Conservation (phyloP, 1,284 basidiomycete species). For the Volvariella surrecta region DNA sequence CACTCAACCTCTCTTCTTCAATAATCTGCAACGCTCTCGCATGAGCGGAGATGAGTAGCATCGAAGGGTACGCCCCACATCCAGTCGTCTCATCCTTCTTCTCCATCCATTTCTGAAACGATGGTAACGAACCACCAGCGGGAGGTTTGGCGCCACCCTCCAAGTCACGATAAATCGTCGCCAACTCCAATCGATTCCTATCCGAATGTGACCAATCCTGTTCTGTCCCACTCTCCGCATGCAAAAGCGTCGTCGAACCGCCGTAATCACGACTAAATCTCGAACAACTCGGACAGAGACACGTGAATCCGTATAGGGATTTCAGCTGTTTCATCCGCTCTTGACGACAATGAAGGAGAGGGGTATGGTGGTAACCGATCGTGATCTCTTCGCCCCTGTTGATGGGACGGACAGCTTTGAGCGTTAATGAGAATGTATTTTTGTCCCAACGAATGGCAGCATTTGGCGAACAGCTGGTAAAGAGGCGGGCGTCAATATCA, state of each 20-base stretch:
- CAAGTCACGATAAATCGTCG: background rate
- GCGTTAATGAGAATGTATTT: conserved; percentile 23
- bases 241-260: background rate
- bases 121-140: background rate
- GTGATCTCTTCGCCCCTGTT: conserved; percentile 32
- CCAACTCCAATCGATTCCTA: background rate
- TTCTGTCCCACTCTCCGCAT: background rate
- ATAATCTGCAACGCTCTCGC: conserved; percentile 21
- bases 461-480: conserved; percentile 33
- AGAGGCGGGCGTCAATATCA: background rate
- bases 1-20: conserved; percentile 19
- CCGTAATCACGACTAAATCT: conserved; percentile 7
- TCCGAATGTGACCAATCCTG: background rate
- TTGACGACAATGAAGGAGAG: conserved; percentile 15
- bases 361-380: conserved; percentile 25
- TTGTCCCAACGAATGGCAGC: conserved; percentile 30
- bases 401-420: conserved; percentile 30
- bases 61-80: conserved; percentile 17
- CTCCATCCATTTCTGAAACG: conserved; percentile 11
- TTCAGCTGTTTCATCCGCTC: conserved; percentile 20
- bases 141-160: background rate
- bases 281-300: conserved; percentile 25
- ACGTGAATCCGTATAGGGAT: conserved; percentile 26
- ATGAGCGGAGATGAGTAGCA: conserved; percentile 25
- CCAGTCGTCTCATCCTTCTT: conserved; percentile 29